These are phyloP conservation scores for Tilletia horrida DNA, from an alignment of 1,284 basidiomycete species.

Conservation along the genomic window DNA sequence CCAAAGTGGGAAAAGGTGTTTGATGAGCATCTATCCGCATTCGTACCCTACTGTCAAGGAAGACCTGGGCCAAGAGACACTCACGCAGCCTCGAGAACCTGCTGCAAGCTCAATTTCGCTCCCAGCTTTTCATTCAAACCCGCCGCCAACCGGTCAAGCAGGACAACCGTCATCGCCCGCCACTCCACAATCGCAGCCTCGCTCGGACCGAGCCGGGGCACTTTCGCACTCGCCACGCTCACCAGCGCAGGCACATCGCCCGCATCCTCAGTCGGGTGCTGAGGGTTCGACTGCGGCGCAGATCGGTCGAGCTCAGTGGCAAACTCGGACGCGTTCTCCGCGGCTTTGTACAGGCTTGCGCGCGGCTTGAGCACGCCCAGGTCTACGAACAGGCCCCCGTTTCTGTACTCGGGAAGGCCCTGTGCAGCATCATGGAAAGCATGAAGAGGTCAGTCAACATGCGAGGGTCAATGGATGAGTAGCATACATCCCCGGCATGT, in stretches of 20 bases:
- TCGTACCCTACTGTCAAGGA: too few species aligned
- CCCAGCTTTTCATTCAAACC: slow-evolving; percentile 28
- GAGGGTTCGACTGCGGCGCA: slow-evolving; percentile 59
- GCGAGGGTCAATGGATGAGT: slow-evolving; percentile 54
- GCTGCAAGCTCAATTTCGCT: slow-evolving; percentile 66
- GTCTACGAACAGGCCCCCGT: slow-evolving; percentile 74
- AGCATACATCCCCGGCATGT: slow-evolving; percentile 62
- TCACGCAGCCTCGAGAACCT: slow-evolving; percentile 78
- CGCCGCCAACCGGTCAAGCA: slow-evolving; percentile 58
- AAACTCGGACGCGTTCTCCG: slow-evolving; percentile 14
- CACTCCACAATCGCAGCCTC: slow-evolving; percentile 92
- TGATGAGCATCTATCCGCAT: too few species aligned
- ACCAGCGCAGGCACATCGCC: slow-evolving; percentile 57
- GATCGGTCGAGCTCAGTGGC: not conserved
- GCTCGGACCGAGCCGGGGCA: slow-evolving; percentile 65
- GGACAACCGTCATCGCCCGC: slow-evolving; percentile 88
- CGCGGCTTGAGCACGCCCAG: slow-evolving; percentile 59
- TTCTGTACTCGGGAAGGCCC: slow-evolving; percentile 44
- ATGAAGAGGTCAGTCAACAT: slow-evolving; percentile 50
- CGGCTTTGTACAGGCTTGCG: slow-evolving; percentile 20
- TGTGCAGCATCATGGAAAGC: not conserved
- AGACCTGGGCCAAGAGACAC: too few species aligned
- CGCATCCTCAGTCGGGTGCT: slow-evolving; percentile 30
- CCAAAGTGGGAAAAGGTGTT: not conserved
- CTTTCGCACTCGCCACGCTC: slow-evolving; percentile 58